A percentile compares a stretch with the other conserved stretches of the same genome.
phyloP scores from a whole-genome alignment of 805 yeast species.

The Candida endomychidarum region DNA sequence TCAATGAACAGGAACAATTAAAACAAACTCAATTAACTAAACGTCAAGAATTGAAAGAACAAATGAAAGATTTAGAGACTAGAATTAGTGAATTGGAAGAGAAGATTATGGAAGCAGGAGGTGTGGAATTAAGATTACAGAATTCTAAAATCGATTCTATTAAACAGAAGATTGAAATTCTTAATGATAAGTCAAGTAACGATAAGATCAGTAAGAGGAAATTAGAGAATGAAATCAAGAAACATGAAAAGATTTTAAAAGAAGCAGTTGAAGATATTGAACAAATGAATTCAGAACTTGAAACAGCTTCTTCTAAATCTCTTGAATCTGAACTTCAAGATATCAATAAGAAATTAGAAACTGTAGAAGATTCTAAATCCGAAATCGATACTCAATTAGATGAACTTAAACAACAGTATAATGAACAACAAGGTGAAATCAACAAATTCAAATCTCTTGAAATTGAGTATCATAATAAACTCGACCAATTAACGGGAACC shows the following conservation, averaged over 20 bases:
- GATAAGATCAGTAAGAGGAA: conserved; percentile 59
- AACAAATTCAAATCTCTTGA: conserved; percentile 63
- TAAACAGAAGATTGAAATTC: conserved; percentile 61
- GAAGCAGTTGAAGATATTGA: conserved; percentile 49
- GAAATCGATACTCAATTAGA: conserved; percentile 43
- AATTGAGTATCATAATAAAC: conserved; percentile 61
- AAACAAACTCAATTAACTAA: conserved; percentile 19
- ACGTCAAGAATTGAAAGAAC: conserved; percentile 42
- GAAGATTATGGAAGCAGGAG: conserved; percentile 87
- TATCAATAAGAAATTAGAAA: conserved; percentile 28
- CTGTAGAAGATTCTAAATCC: conserved; percentile 38
- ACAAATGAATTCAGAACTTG: conserved; percentile 24
- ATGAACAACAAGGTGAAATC: conserved; percentile 44
- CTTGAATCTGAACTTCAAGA: conserved; percentile 31
- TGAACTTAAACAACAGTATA: conserved; percentile 23
- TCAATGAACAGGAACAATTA: conserved; percentile 21
- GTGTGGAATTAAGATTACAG: conserved; percentile 76
- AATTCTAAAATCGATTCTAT: conserved; percentile 79
- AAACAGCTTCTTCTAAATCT: conserved; percentile 18
- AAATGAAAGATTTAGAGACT: conserved; percentile 54
- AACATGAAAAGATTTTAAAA: conserved; percentile 48
- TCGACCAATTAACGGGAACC: conserved; percentile 64
- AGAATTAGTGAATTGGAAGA: conserved; percentile 65
- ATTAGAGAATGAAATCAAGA: conserved; percentile 59
- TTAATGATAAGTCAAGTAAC: conserved; percentile 54